Evolutionary conservation across 805 yeast species (phyloP), one percentile per base, ranked within the genome.

Genomic region (Yamadazyma philogaea): DNA sequence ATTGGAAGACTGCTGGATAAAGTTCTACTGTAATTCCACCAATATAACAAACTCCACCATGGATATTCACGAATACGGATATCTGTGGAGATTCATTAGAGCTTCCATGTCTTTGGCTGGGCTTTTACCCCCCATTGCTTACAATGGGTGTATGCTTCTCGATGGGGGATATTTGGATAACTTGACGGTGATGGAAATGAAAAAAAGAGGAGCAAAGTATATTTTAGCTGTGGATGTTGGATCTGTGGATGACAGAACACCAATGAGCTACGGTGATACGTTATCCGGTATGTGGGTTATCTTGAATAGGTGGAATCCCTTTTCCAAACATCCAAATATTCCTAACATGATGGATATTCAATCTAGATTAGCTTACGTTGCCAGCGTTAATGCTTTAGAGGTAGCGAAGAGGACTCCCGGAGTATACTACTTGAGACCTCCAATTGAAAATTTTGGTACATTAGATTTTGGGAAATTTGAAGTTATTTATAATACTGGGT

Each of bases 51-150:
- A 89, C 50, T 90, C 97, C 0, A 79, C 88, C 17, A 93, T 91
- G 95, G 99, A 93, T 53, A 79, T 91, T 20, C 99, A 91, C 57
- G 79, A 87, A 4, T 75, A 83, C 28, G 99, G 99, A 2, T 87
- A 87, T 56, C 90, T 96, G 10, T 91, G 99, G 99, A 70, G 97
- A 48, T 93, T 85, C 52, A 84, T 91, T 35, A 72, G 99, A 39
- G 99, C 99, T 0, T 87, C 96, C 0, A 91, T 91, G 99, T 84
- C 96, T 0, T 70, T 91, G 38, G 98, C 98, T 1, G 97, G 98
- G 0, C 69, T 93, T 30, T 67, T 91, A 18, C 99, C 99, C 3
- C 91, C 91, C 1, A 70, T 93, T 18, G 83, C 93, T 3, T 93
- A 81, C 54, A 81, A 87, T 42, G 99, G 99, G 0, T 79, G 85